These are phyloP conservation scores for Melanogaster broomeanus DNA, from an alignment of 768 basidiomycete species.

Conservation along the genomic window DNA sequence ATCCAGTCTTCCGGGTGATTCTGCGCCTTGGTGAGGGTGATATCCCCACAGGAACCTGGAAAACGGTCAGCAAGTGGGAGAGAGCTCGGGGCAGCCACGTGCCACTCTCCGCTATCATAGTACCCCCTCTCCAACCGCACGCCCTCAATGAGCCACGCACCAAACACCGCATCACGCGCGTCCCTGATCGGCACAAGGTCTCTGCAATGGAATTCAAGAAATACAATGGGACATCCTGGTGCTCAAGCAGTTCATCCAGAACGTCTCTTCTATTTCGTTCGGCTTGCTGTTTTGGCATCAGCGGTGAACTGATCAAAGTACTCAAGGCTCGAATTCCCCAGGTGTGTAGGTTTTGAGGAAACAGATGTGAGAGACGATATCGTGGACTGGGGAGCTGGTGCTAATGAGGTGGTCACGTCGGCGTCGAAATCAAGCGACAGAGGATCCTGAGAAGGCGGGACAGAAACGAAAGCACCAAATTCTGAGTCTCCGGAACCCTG, in stretches of 20 bases:
- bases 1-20: slow-evolving; percentile 40
- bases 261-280: slow-evolving; percentile 53
- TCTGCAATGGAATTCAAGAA: slow-evolving; percentile 40
- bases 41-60: slow-evolving; percentile 79
- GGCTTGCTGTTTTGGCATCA: slow-evolving; percentile 54
- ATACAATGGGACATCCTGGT: slow-evolving; percentile 73
- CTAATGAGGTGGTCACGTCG: background rate
- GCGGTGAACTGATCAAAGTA: slow-evolving; percentile 67
- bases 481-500: slow-evolving; percentile 45
- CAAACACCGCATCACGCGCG: slow-evolving; percentile 66
- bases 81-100: slow-evolving; percentile 12
- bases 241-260: slow-evolving; percentile 62
- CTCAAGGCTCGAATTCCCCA: slow-evolving; percentile 32
- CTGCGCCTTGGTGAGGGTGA: slow-evolving; percentile 24
- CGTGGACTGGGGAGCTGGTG: background rate
- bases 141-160: slow-evolving; percentile 81
- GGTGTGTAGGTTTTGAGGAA: background rate
- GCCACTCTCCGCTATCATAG: slow-evolving; percentile 91
- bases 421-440: slow-evolving; percentile 2
- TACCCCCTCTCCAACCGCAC: slow-evolving; percentile 59
- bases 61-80: background rate
- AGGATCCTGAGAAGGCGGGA: slow-evolving; percentile 55
- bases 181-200: slow-evolving; percentile 67
- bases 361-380: background rate
- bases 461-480: slow-evolving; percentile 64